Conservation (phyloP, 2,329 filamentous ascomycete genomes). For the Colletotrichum acutatum region DNA sequence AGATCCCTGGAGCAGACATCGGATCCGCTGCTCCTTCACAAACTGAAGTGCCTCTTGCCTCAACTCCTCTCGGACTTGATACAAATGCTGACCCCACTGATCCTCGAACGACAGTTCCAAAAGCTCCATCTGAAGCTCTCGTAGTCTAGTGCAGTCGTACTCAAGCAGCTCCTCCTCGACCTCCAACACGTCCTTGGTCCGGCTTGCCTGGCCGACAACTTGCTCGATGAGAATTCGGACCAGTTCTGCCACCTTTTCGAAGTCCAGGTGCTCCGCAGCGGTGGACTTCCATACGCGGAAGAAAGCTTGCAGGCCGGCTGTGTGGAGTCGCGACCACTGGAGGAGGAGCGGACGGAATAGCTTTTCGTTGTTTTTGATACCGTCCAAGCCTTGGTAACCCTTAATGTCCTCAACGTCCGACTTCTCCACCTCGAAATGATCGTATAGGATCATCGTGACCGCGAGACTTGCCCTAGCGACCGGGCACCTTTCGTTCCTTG, state of each 20-base stretch:
- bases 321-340: slow-evolving; percentile 93
- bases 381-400: slow-evolving; percentile 79
- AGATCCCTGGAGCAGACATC: slow-evolving; percentile 86
- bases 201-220: slow-evolving; percentile 82
- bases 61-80: slow-evolving; percentile 90
- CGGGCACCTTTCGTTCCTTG: slow-evolving; percentile 80
- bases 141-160: slow-evolving; percentile 81
- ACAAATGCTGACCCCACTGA: slow-evolving; percentile 90
- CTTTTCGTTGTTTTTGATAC: slow-evolving; percentile 82
- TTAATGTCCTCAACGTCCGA: slow-evolving; percentile 82
- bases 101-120: slow-evolving; percentile 93
- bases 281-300: slow-evolving; percentile 94
- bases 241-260: slow-evolving; percentile 92
- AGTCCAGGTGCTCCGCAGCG: slow-evolving; percentile 85
- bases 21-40: slow-evolving; percentile 94
- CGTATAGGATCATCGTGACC: slow-evolving; percentile 88
- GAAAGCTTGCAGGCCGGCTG: slow-evolving; percentile 85
- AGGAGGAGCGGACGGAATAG: slow-evolving; percentile 88
- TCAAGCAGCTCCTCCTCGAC: slow-evolving; percentile 90
- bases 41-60: slow-evolving; percentile 94
- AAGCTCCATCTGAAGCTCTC: slow-evolving; percentile 92
- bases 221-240: slow-evolving; percentile 91
- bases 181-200: slow-evolving; percentile 86
- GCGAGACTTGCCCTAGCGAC: slow-evolving; percentile 87
- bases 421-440: slow-evolving; percentile 94